Conservation (phyloP, 2,329 filamentous ascomycete species). For the Penicillium sp. region DNA sequence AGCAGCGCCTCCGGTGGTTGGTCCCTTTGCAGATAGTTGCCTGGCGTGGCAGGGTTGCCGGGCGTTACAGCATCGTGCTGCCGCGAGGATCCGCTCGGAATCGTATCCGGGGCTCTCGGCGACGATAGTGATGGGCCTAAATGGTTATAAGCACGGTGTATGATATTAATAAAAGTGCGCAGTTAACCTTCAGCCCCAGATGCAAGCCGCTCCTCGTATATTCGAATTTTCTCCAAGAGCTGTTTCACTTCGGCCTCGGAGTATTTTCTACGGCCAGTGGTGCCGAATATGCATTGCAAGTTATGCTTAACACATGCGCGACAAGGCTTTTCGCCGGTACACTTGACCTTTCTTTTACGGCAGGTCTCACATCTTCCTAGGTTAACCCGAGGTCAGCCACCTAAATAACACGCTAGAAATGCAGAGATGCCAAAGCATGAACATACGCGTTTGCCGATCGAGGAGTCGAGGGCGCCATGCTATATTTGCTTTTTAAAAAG, state of each 20-base stretch:
- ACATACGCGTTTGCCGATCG: background rate
- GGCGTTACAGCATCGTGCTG: background rate
- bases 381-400: slow-evolving; percentile 3
- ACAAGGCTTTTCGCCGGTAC: slow-evolving; percentile 22
- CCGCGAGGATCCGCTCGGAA: background rate
- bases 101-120: background rate
- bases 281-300: slow-evolving; percentile 17
- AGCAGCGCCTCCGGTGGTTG: background rate
- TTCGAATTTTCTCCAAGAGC: slow-evolving; percentile 15
- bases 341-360: slow-evolving; percentile 23
- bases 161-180: background rate
- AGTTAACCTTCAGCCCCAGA: background rate
- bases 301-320: slow-evolving; percentile 16
- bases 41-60: background rate
- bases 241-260: slow-evolving; percentile 16
- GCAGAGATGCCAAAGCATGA: background rate
- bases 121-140: background rate
- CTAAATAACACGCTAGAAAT: background rate
- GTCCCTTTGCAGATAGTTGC: background rate
- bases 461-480: background rate
- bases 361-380: slow-evolving; percentile 14
- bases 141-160: background rate
- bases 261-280: slow-evolving; percentile 15
- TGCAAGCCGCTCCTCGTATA: slow-evolving; percentile 13
- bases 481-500: background rate